These are phyloP conservation scores for Fusarium sulawesiense DNA, from an alignment of 2,329 filamentous ascomycete species.

Conservation along the genomic window DNA sequence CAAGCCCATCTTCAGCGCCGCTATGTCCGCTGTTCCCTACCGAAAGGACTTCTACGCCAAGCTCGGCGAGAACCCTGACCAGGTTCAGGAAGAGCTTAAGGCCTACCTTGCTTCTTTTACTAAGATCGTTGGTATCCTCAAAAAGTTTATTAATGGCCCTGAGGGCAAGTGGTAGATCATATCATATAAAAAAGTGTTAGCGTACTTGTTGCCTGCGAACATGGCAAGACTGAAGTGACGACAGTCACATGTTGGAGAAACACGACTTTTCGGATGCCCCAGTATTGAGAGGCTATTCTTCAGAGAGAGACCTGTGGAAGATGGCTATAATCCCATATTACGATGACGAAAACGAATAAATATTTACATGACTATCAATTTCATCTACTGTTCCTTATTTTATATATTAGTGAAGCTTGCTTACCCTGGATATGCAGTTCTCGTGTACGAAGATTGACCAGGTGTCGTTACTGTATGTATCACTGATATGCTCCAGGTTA, in stretches of 20 bases:
- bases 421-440: neutral
- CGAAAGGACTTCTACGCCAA: constrained; percentile 93
- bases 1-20: constrained; percentile 91
- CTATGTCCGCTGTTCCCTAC: constrained; percentile 94
- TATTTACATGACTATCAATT: constrained; percentile 12
- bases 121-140: constrained; percentile 81
- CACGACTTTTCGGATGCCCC: constrained; percentile 13
- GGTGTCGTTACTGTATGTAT: neutral
- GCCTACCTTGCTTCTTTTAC: constrained; percentile 82
- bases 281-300: constrained; percentile 11
- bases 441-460: neutral
- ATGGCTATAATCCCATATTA: constrained; percentile 9
- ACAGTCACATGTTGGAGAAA: constrained; percentile 15
- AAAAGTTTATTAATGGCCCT: constrained; percentile 66
- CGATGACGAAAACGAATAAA: constrained; percentile 36
- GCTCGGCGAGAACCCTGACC: constrained; percentile 74
- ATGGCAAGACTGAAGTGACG: constrained; percentile 15
- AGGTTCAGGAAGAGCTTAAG: constrained; percentile 73
- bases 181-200: constrained; percentile 9
- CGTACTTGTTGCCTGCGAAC: constrained; percentile 1
- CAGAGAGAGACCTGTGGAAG: constrained; percentile 20
- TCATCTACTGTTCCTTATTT: neutral
- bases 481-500: neutral
- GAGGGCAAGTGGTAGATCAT: constrained; percentile 67
- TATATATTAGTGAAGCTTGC: neutral